Percentiles rank a stretch among this genome's conserved stretches.
Evolutionary conservation across 176 grass and related monocot species (phyloP).

Genomic region (Areca catechu): DNA sequence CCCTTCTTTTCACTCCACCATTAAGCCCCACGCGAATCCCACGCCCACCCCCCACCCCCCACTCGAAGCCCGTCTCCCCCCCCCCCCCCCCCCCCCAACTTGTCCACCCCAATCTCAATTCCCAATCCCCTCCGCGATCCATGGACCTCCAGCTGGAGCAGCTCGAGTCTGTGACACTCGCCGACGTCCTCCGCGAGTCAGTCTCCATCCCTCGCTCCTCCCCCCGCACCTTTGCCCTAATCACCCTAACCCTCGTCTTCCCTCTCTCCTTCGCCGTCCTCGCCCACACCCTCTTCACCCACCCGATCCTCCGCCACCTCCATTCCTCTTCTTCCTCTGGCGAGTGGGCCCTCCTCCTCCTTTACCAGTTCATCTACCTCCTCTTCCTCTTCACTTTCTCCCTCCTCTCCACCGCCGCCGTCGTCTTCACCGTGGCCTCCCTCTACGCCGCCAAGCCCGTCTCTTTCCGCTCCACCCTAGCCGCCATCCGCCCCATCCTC

Average conservation of each 20-base stretch:
- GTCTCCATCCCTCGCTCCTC: slow-evolving; percentile 57
- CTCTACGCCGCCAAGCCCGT: slow-evolving; percentile 84
- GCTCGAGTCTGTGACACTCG: slow-evolving; percentile 45
- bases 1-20: no score
- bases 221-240: slow-evolving; percentile 67
- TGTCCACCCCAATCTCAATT: no score
- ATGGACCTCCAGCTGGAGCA: slow-evolving; percentile 51
- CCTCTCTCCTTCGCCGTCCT: slow-evolving; percentile 87
- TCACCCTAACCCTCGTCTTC: slow-evolving; percentile 74
- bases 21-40: no score
- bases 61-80: no score
- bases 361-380: slow-evolving; percentile 74
- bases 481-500: slow-evolving; percentile 57
- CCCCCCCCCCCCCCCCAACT: no score
- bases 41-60: no score
- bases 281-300: slow-evolving; percentile 88
- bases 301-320: slow-evolving; percentile 66
- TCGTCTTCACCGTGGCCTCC: slow-evolving; percentile 89
- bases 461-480: slow-evolving; percentile 50
- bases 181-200: slow-evolving; percentile 55
- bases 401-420: slow-evolving; percentile 86
- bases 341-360: slow-evolving; percentile 51
- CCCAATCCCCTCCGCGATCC: no score
- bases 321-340: slow-evolving; percentile 9
- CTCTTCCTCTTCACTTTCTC: slow-evolving; percentile 94